Conservation (phyloP, 371 early-diverging fungal species). For the Saksenaea vasiformis region DNA sequence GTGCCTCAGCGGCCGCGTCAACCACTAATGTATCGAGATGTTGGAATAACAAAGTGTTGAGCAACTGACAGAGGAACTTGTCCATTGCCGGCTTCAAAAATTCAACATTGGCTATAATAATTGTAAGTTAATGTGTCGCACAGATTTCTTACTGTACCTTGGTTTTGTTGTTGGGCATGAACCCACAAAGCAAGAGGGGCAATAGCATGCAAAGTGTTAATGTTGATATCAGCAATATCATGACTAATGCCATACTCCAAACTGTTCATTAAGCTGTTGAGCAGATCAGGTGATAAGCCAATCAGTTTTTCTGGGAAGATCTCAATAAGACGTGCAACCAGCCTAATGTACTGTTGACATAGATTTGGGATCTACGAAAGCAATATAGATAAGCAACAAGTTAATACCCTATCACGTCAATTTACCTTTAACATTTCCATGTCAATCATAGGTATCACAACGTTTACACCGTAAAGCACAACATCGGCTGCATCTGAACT, state of each 20-base stretch:
- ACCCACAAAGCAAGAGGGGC: constrained; percentile 59
- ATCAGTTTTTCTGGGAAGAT: constrained; percentile 69
- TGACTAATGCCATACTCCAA: constrained; percentile 69
- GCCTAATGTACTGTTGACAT: constrained; percentile 67
- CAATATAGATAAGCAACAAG: not conserved
- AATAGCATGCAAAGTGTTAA: constrained; percentile 64
- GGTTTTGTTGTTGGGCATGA: constrained; percentile 34
- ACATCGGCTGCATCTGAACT: constrained; percentile 62
- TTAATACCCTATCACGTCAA: not conserved
- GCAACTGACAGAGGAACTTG: constrained; percentile 50
- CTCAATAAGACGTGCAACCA: constrained; percentile 68
- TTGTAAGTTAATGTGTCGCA: constrained; percentile 6
- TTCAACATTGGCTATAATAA: constrained; percentile 19
- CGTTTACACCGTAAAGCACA: constrained; percentile 69
- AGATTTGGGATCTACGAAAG: constrained; percentile 63
- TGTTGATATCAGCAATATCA: constrained; percentile 62
- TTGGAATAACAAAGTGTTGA: constrained; percentile 61
- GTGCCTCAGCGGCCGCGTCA: constrained; percentile 62
- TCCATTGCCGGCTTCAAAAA: constrained; percentile 52
- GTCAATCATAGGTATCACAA: constrained; percentile 72
- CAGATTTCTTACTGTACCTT: constrained; percentile 20
- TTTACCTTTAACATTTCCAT: constrained; percentile 72
- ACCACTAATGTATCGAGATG: constrained; percentile 61
- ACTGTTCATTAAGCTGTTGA: constrained; percentile 63
- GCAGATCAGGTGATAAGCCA: constrained; percentile 53